phyloP scores from a whole-genome alignment of 306 rosid species.

The Echinosophora koreensis region DNA sequence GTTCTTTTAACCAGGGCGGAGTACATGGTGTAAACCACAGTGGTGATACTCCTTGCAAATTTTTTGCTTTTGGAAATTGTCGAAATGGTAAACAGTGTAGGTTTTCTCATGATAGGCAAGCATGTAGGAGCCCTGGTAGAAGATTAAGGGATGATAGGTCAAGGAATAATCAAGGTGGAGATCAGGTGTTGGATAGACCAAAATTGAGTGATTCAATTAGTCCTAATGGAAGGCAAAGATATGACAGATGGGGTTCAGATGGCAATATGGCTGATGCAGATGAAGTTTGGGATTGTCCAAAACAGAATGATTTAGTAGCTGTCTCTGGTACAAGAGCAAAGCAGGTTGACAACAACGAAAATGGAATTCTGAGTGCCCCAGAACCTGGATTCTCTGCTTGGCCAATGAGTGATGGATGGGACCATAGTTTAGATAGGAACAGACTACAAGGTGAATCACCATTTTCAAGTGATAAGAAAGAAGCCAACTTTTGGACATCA shows the following conservation, averaged over 20 bases:
- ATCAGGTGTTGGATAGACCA: slow-evolving; percentile 55
- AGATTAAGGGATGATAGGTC: slow-evolving; percentile 66
- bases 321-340: slow-evolving; percentile 48
- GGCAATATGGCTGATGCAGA: slow-evolving; percentile 56
- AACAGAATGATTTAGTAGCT: slow-evolving; percentile 54
- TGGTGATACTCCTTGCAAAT: slow-evolving; percentile 77
- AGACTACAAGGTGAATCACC: slow-evolving; percentile 52
- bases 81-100: slow-evolving; percentile 86
- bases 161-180: slow-evolving; percentile 60
- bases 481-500: slow-evolving; percentile 56
- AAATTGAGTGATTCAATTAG: slow-evolving; percentile 62
- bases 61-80: slow-evolving; percentile 85
- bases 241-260: slow-evolving; percentile 60
- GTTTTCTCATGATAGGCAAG: slow-evolving; percentile 82
- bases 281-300: slow-evolving; percentile 59
- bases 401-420: slow-evolving; percentile 62
- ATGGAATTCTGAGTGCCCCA: slow-evolving; percentile 47
- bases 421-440: slow-evolving; percentile 57
- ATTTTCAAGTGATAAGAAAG: slow-evolving; percentile 61
- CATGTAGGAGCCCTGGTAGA: slow-evolving; percentile 67
- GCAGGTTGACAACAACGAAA: slow-evolving; percentile 55
- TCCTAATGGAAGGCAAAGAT: slow-evolving; percentile 66
- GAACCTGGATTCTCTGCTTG: slow-evolving; percentile 57
- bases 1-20: slow-evolving; percentile 62
- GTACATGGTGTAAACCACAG: slow-evolving; percentile 61